A percentile compares a stretch with the other conserved stretches of the same genome.
Conservation (phyloP, 2,329 filamentous ascomycete species). For the Colletotrichum siamense region DNA sequence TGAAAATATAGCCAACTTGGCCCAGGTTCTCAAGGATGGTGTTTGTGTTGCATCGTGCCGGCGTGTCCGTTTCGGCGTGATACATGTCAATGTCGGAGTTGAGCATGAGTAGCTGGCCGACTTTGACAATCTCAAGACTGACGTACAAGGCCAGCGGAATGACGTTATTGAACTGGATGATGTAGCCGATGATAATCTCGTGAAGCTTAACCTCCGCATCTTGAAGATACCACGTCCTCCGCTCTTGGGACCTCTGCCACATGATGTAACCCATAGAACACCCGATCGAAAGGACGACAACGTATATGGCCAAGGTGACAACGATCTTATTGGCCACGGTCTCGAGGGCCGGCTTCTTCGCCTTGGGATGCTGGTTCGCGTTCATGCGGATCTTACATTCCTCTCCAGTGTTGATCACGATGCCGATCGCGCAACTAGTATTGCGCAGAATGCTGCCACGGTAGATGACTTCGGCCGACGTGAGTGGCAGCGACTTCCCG, state of each 20-base stretch:
- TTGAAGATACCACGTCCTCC: constrained; percentile 76
- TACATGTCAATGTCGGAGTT: constrained; percentile 91
- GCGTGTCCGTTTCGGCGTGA: constrained; percentile 81
- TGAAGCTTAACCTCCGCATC: constrained; percentile 76
- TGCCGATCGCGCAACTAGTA: constrained; percentile 72
- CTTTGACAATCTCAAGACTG: constrained; percentile 85
- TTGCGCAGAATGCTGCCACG: constrained; percentile 87
- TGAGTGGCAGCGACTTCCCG: constrained; percentile 70
- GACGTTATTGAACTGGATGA: constrained; percentile 97
- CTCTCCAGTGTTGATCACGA: constrained; percentile 89
- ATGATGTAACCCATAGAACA: constrained; percentile 83
- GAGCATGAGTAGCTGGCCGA: constrained; percentile 78
- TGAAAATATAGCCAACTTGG: constrained; percentile 89
- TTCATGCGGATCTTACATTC: constrained; percentile 95
- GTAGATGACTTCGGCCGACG: constrained; percentile 82
- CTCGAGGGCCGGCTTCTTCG: constrained; percentile 83
- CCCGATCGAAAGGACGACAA: constrained; percentile 78
- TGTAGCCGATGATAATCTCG: constrained; percentile 85
- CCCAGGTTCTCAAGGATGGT: constrained; percentile 95
- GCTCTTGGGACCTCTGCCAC: constrained; percentile 74
- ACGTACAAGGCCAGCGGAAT: constrained; percentile 92
- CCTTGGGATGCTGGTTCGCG: constrained; percentile 84
- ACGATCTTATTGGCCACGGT: constrained; percentile 81
- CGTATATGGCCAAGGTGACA: constrained; percentile 79
- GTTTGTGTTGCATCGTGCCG: constrained; percentile 88